phyloP scores from a whole-genome alignment of 768 basidiomycete genomes.

The Kwoniella newhampshirensis region DNA sequence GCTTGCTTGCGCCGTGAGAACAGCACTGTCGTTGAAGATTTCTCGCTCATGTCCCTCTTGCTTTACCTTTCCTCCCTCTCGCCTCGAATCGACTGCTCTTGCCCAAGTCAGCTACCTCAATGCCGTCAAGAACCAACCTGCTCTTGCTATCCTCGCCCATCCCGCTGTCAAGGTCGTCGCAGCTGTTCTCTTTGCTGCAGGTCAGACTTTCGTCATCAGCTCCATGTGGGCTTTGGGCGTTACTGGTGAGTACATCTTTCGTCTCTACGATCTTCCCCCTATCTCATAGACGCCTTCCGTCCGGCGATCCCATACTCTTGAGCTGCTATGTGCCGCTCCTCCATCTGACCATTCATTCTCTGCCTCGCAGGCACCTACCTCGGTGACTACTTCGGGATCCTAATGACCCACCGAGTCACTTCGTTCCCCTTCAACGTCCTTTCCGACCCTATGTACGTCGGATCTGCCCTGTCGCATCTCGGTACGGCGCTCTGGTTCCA shows the following conservation, averaged over 20 bases:
- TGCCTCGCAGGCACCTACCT: slow-evolving; percentile 65
- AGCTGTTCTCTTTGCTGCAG: slow-evolving; percentile 63
- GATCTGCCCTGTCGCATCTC: slow-evolving; percentile 84
- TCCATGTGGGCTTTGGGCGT: slow-evolving; percentile 88
- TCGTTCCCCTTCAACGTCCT: slow-evolving; percentile 95
- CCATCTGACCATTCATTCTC: not conserved
- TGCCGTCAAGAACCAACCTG: slow-evolving; percentile 65
- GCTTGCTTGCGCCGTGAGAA: too few species aligned
- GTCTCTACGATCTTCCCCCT: not conserved
- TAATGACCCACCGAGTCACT: slow-evolving; percentile 78
- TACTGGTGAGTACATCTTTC: slow-evolving; percentile 59
- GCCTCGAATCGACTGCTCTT: too few species aligned
- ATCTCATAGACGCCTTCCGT: not conserved
- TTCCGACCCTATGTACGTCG: slow-evolving; percentile 94
- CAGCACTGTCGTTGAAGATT: too few species aligned
- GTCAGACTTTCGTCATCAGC: slow-evolving; percentile 80
- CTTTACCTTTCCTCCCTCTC: too few species aligned
- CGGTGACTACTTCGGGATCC: slow-evolving; percentile 58
- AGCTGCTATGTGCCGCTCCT: too few species aligned
- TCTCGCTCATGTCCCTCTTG: too few species aligned
- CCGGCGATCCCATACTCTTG: not conserved
- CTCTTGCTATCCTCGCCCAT: slow-evolving; percentile 64
- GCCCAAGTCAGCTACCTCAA: slow-evolving; percentile 60
- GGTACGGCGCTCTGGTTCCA: slow-evolving; percentile 87
- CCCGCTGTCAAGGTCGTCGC: slow-evolving; percentile 61